Base-by-base conservation (phyloP, 805 yeast species). In the Ogataea neopini region DNA sequence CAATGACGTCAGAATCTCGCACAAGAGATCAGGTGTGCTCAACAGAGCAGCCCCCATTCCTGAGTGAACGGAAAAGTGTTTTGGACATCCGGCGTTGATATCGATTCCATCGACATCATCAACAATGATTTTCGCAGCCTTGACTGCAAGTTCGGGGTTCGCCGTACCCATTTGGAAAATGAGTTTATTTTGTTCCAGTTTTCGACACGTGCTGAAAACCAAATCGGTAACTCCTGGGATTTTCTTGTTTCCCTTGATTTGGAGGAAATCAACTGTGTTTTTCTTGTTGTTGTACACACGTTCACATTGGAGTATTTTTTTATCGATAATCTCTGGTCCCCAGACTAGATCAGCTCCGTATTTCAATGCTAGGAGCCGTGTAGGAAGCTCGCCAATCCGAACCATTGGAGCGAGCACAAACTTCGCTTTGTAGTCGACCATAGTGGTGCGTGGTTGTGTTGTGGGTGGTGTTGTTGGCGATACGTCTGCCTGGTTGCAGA, bases 41-140 rank as follows among this genome's bases (percentile, higher is more conserved):
- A 94, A 71, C 39, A 94, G 71, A 0, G 96, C 97, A 2, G 98
- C 96, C 4, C 99, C 99, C 98, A 94, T 94, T 1, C 99, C 99
- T 0, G 95, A 76, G 66, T 94, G 99, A 2, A 90, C 76, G 1
- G 96, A 86, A 60, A 94, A 94, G 56, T 90, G 97, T 64, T 92
- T 94, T 3, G 99, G 99, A 68, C 99, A 94, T 4, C 99, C 99
- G 23, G 96, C 89, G 65, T 94, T 94, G 48, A 94, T 76, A 63
- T 94, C 99, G 4, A 94, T 86, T 7, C 96, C 98, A 53, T 81
- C 90, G 2, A 94, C 98, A 65, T 94, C 98, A 1, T 73, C 61
- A 7, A 91, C 88, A 3, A 94, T 87, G 36, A 84, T 74, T 44
- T 77, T 69, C 0, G 96, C 97, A 1, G 97, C 99, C 51, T 84